Conservation (phyloP, 805 yeast species). For the Suhomyces tanzawaensis region DNA sequence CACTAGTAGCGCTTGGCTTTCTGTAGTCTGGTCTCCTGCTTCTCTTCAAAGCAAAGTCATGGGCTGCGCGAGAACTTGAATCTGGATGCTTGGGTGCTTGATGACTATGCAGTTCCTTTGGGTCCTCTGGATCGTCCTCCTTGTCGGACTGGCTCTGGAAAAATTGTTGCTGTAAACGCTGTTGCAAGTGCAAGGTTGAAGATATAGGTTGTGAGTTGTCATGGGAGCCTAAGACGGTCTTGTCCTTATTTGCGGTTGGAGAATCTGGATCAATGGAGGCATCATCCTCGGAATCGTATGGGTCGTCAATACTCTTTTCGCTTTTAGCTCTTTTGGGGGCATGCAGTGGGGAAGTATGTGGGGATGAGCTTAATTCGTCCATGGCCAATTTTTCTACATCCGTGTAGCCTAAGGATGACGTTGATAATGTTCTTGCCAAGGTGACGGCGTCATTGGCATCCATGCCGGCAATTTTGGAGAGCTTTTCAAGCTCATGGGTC, state of each 20-base stretch:
- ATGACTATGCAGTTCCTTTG: too few species aligned
- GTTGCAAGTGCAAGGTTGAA: conserved; percentile 14
- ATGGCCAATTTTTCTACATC: conserved; percentile 40
- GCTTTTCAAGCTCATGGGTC: conserved; percentile 69
- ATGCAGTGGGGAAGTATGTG: conserved; percentile 11
- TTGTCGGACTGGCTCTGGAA: conserved; percentile 11
- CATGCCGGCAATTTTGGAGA: conserved; percentile 75
- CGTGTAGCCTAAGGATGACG: conserved; percentile 61
- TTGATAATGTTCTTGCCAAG: conserved; percentile 74
- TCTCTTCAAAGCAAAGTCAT: conserved; percentile 33
- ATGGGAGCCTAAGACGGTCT: background rate
- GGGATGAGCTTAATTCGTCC: conserved; percentile 12
- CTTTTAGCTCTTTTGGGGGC: conserved; percentile 6
- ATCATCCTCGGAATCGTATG: conserved; percentile 1
- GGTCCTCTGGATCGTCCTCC: background rate
- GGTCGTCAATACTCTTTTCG: conserved; percentile 1
- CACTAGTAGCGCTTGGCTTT: conserved; percentile 19
- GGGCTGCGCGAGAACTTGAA: conserved; percentile 1
- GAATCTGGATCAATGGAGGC: conserved; percentile 16
- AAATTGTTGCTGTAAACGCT: conserved; percentile 17
- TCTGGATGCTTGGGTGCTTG: background rate
- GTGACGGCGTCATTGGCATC: conserved; percentile 80
- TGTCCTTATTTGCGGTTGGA: conserved; percentile 6
- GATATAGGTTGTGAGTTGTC: conserved; percentile 1
- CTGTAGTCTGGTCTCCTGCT: conserved; percentile 41